A percentile compares a stretch with the other conserved stretches of the same genome.
Conservation (phyloP, 176 grass and related monocot species). For the Carex parvula region DNA sequence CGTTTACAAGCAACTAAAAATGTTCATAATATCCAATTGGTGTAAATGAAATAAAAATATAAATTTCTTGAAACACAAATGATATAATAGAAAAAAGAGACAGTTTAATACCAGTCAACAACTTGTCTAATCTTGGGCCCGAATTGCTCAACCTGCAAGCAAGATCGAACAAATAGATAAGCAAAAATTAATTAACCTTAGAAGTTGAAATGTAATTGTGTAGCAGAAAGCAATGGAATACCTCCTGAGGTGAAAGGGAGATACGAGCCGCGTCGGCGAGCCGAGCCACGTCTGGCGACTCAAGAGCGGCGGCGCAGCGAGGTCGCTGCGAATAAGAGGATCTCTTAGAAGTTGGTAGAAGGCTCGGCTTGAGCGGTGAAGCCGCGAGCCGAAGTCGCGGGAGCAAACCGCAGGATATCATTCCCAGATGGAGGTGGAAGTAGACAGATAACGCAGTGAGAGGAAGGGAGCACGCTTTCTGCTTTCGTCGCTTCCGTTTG, state of each 20-base stretch:
- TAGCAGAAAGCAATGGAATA: background rate
- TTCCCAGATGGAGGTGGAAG: background rate
- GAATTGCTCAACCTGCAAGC: conserved; percentile 52
- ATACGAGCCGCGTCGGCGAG: conserved; percentile 72
- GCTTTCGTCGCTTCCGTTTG: background rate
- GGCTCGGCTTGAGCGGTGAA: background rate
- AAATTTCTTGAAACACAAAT: background rate
- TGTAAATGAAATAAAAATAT: background rate
- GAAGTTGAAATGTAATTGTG: background rate
- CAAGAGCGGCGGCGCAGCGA: conserved; percentile 36
- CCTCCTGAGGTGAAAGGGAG: conserved; percentile 67
- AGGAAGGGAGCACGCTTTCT: too few relatives aligned
- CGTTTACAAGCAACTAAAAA: background rate
- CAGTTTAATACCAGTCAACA: conserved; percentile 46
- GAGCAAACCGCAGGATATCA: conserved; percentile 42
- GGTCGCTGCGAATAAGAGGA: conserved; percentile 1
- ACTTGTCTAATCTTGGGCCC: conserved; percentile 76
- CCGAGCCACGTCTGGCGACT: conserved; percentile 60
- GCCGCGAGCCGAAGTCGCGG: conserved; percentile 37
- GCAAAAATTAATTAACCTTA: conserved; percentile 31
- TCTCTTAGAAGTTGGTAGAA: background rate
- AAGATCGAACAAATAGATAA: conserved; percentile 13
- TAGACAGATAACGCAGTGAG: background rate
- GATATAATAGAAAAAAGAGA: background rate
- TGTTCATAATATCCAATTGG: background rate